Conservation (phyloP, 345 rosid species). For the Eucalyptus tenuipes region DNA sequence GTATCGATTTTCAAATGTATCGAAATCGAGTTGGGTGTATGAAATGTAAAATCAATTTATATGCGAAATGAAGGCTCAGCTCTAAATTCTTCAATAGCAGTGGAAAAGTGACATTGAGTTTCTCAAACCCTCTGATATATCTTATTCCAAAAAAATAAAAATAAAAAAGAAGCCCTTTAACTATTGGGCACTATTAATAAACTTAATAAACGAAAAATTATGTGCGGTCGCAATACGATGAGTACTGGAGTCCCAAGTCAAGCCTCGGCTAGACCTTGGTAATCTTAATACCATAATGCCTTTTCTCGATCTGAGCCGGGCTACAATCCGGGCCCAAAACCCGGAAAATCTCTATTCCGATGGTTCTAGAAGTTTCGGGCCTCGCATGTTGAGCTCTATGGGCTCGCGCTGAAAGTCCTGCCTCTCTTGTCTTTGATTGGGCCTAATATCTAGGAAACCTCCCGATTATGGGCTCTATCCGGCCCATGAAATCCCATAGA, state of each 20-base stretch:
- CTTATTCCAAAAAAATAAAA: not conserved
- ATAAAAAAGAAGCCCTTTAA: not conserved
- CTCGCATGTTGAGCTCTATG: not conserved
- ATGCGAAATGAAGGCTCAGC: rapidly evolving
- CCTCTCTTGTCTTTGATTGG: not conserved
- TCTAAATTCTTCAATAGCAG: no score
- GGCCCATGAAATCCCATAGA: not conserved
- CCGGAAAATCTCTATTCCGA: not conserved
- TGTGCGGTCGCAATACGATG: not conserved
- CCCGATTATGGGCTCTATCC: not conserved
- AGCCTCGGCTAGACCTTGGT: not conserved
- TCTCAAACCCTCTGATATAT: not conserved
- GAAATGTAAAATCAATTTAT: rapidly evolving
- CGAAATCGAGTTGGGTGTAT: rapidly evolving
- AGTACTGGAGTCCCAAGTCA: not conserved
- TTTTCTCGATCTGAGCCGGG: not conserved
- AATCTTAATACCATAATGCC: not conserved
- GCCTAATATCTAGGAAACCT: not conserved
- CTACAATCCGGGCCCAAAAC: not conserved
- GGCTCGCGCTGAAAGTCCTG: not conserved
- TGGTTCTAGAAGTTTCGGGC: not conserved
- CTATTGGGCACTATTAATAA: not conserved
- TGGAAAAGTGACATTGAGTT: rapidly evolving
- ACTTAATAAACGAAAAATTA: not conserved
- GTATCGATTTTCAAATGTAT: not conserved